phyloP scores from a whole-genome alignment of 441 rosid species.

The Bocquillonia castaneifolia region DNA sequence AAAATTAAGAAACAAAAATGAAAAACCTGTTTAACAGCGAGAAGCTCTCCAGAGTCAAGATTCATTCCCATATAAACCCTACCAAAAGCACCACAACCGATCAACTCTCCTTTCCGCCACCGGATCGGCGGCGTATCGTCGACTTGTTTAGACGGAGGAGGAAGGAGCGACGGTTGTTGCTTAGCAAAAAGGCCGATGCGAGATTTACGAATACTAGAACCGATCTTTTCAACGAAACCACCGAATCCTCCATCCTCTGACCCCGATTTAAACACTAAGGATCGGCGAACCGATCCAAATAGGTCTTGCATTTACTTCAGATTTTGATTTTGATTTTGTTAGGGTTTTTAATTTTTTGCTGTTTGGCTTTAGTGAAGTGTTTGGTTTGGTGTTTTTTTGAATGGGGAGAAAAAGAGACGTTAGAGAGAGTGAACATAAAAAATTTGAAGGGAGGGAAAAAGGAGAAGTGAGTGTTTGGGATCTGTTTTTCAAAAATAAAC shows the following conservation, averaged over 20 bases:
- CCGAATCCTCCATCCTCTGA: slow-evolving; percentile 48
- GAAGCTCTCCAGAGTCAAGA: slow-evolving; percentile 97
- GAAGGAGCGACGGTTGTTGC: slow-evolving; percentile 37
- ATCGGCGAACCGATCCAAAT: slow-evolving; percentile 93
- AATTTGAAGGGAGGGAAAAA: slow-evolving; percentile 40
- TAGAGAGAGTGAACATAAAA: not conserved
- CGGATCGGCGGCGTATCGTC: slow-evolving; percentile 66
- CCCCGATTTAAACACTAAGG: slow-evolving; percentile 64
- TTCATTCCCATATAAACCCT: slow-evolving; percentile 99
- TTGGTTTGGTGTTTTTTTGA: slow-evolving; percentile 2
- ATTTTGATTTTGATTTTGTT: too few species aligned
- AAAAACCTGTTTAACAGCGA: slow-evolving; percentile 86
- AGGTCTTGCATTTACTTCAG: slow-evolving; percentile 59
- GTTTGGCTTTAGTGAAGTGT: not conserved
- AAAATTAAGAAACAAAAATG: not conserved
- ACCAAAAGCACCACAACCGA: slow-evolving; percentile 95
- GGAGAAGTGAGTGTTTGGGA: slow-evolving; percentile 14
- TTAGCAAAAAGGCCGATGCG: slow-evolving; percentile 63
- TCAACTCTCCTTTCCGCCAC: slow-evolving; percentile 94
- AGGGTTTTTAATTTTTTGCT: not conserved
- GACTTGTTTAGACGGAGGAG: slow-evolving; percentile 32
- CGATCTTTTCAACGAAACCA: slow-evolving; percentile 76
- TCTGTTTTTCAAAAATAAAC: slow-evolving; percentile 32
- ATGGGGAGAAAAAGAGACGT: slow-evolving; percentile 25
- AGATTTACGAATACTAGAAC: slow-evolving; percentile 77